Evolutionary conservation across 2,329 filamentous ascomycete species (phyloP).

Genomic region (Cladobotryum mycophilum): DNA sequence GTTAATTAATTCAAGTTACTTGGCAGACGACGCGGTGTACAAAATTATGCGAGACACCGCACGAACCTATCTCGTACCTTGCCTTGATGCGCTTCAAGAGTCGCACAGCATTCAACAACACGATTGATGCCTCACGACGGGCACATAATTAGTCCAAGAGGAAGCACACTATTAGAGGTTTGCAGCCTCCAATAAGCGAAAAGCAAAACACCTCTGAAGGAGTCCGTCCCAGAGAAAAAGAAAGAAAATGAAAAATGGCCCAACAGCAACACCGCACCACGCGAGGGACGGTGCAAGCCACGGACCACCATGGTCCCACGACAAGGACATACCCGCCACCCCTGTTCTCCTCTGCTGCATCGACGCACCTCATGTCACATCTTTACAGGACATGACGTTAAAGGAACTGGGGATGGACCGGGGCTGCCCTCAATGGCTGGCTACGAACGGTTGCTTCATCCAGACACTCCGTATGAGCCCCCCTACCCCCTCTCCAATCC

Average conservation of each 20-base stretch:
- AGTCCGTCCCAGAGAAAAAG: neutral
- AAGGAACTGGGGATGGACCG: neutral
- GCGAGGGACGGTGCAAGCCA: slow-evolving; percentile 12
- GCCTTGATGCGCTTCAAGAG: no score
- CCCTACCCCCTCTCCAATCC: slow-evolving; percentile 6
- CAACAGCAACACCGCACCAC: slow-evolving; percentile 2
- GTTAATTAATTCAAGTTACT: no score
- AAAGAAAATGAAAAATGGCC: neutral
- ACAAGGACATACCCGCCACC: slow-evolving; percentile 11
- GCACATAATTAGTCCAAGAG: no score
- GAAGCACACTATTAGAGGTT: no score
- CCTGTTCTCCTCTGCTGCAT: slow-evolving; percentile 8
- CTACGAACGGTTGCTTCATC: neutral
- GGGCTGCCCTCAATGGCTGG: neutral
- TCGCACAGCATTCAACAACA: no score
- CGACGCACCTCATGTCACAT: slow-evolving; percentile 10
- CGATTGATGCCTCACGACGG: no score
- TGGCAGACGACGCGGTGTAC: no score
- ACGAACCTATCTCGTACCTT: no score
- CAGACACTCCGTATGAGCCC: slow-evolving; percentile 2
- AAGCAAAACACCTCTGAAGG: neutral
- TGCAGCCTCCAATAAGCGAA: neutral
- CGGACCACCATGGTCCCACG: slow-evolving; percentile 8
- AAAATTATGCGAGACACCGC: no score
- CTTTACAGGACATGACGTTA: slow-evolving; percentile 1